Conservation (phyloP, 2,329 filamentous ascomycete genomes). For the Aspergillus carbonarius region DNA sequence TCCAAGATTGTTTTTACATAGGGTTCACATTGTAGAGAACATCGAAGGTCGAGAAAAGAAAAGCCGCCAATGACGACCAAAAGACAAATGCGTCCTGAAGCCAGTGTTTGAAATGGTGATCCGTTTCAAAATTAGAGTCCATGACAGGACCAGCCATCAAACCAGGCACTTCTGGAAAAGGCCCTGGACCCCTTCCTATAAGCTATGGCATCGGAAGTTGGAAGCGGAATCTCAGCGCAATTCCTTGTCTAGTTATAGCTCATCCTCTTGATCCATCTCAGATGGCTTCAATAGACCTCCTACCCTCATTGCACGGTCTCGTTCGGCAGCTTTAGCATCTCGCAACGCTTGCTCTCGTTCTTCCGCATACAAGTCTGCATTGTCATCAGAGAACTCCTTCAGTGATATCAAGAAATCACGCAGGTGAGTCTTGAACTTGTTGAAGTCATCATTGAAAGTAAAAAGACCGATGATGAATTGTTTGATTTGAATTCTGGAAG, state of each 20-base stretch:
- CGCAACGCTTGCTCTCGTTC: conserved; percentile 91
- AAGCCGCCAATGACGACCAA: not conserved
- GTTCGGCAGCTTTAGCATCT: conserved; percentile 82
- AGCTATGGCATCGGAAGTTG: conserved; percentile 28
- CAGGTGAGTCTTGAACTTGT: conserved; percentile 92
- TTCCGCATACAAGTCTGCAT: conserved; percentile 87
- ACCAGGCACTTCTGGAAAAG: conserved; percentile 30
- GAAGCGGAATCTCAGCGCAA: conserved; percentile 60
- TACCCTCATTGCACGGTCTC: conserved; percentile 90
- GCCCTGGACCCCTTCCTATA: conserved; percentile 21
- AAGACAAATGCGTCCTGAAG: conserved; percentile 10
- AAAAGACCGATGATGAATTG: conserved; percentile 90
- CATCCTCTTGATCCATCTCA: conserved; percentile 85
- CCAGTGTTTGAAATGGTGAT: conserved; percentile 5
- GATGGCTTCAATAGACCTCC: conserved; percentile 94
- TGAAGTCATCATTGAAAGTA: conserved; percentile 80
- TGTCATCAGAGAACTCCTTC: conserved; percentile 95
- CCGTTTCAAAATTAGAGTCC: conserved; percentile 47
- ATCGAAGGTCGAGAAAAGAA: not conserved
- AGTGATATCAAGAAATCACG: conserved; percentile 96
- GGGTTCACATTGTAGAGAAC: not conserved
- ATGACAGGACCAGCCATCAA: conserved; percentile 68
- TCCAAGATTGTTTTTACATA: conserved; percentile 5
- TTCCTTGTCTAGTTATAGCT: conserved; percentile 75
- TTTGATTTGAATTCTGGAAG: conserved; percentile 73